A percentile compares a stretch with the other conserved stretches of the same genome.
These are phyloP conservation scores for Fremontodendron californicum DNA, from an alignment of 345 rosid genomes.

Conservation along the genomic window DNA sequence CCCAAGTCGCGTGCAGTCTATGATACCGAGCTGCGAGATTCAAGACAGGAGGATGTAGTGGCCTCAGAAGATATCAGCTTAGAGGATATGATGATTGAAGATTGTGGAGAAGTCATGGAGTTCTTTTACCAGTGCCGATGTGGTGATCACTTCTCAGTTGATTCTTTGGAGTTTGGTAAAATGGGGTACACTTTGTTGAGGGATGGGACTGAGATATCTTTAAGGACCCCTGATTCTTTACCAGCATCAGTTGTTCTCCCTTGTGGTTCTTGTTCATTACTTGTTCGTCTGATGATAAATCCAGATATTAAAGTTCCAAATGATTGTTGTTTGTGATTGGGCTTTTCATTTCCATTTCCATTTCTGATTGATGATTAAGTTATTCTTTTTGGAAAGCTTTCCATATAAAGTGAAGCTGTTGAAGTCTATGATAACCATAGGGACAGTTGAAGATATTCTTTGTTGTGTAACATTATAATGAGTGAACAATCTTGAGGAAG, in stretches of 20 bases:
- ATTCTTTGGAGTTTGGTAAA: slow-evolving; percentile 60
- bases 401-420: too few relatives aligned
- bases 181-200: slow-evolving; percentile 60
- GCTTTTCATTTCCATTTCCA: too few relatives aligned
- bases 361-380: background rate
- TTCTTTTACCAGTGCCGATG: slow-evolving; percentile 69
- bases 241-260: slow-evolving; percentile 68
- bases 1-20: slow-evolving; percentile 50
- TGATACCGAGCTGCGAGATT: slow-evolving; percentile 51
- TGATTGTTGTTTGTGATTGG: slow-evolving; percentile 1
- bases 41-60: slow-evolving; percentile 40
- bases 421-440: background rate
- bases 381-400: too few relatives aligned
- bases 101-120: slow-evolving; percentile 38
- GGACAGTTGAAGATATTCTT: background rate
- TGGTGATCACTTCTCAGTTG: slow-evolving; percentile 69
- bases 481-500: background rate
- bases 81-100: slow-evolving; percentile 66
- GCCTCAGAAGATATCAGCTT: slow-evolving; percentile 59
- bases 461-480: background rate
- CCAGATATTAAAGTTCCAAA: slow-evolving; percentile 31
- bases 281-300: slow-evolving; percentile 46
- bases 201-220: slow-evolving; percentile 33
- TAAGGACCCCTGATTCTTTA: slow-evolving; percentile 38
- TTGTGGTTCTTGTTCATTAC: slow-evolving; percentile 87